Evolutionary conservation across 2,329 filamentous ascomycete genomes (phyloP).

Genomic region (Monilinia aucupariae): DNA sequence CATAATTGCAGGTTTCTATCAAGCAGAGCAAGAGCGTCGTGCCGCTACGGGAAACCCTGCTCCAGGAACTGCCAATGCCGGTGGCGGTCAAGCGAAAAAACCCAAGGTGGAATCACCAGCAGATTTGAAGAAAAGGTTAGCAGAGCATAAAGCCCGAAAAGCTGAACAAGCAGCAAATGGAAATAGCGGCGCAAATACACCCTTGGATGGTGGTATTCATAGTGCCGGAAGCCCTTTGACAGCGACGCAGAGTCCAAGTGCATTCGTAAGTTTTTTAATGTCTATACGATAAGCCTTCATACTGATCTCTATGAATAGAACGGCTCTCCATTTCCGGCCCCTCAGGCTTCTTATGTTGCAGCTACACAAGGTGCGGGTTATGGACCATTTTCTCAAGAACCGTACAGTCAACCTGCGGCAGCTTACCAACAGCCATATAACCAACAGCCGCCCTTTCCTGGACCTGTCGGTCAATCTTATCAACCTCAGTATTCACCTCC

Average conservation of each 20-base stretch:
- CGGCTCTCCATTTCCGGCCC: slow-evolving; percentile 32
- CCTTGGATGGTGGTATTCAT: slow-evolving; percentile 33
- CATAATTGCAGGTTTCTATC: slow-evolving; percentile 79
- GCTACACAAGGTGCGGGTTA: slow-evolving; percentile 33
- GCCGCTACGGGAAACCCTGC: slow-evolving; percentile 79
- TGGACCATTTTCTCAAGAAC: slow-evolving; percentile 36
- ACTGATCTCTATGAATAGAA: slow-evolving; percentile 29
- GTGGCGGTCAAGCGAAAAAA: slow-evolving; percentile 64
- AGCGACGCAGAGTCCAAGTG: slow-evolving; percentile 44
- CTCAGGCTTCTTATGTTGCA: slow-evolving; percentile 29
- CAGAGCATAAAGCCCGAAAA: slow-evolving; percentile 67
- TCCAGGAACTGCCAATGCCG: slow-evolving; percentile 47
- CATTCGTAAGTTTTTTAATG: slow-evolving; percentile 50
- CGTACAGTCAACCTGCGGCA: slow-evolving; percentile 36
- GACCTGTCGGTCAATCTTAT: slow-evolving; percentile 32
- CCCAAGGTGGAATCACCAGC: slow-evolving; percentile 68
- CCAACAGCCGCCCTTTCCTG: slow-evolving; percentile 36
- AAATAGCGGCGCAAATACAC: slow-evolving; percentile 53
- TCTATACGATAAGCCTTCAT: background rate
- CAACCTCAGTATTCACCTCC: slow-evolving; percentile 35
- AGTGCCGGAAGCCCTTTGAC: slow-evolving; percentile 44
- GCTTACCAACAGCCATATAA: slow-evolving; percentile 40
- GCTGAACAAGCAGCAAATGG: slow-evolving; percentile 54
- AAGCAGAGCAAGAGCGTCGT: slow-evolving; percentile 75
- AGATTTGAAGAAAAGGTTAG: slow-evolving; percentile 74